Percentiles rank a stretch among this genome's conserved stretches.
These are phyloP conservation scores for Macrocystidia cucumis DNA, from an alignment of 1,284 basidiomycete species.

Conservation along the genomic window DNA sequence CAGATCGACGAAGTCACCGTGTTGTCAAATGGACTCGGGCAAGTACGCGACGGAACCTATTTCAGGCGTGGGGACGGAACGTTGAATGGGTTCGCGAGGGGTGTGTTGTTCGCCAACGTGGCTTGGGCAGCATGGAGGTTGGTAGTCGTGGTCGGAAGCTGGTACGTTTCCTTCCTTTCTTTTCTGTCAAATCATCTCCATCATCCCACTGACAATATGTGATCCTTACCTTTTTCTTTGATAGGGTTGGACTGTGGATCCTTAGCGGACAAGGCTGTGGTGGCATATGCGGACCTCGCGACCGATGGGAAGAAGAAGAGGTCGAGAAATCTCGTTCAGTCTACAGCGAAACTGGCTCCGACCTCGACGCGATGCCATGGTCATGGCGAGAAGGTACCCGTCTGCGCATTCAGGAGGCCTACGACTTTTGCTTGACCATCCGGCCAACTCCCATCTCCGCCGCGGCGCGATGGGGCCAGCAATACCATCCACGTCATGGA, in stretches of 20 bases:
- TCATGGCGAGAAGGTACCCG: slow-evolving; percentile 67
- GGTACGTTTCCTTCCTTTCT: slow-evolving; percentile 34
- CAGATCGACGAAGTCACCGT: slow-evolving; percentile 39
- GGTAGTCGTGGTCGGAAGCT: slow-evolving; percentile 55
- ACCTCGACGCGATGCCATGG: slow-evolving; percentile 55
- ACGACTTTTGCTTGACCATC: slow-evolving; percentile 68
- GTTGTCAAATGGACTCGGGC: slow-evolving; percentile 36
- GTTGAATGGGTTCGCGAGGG: slow-evolving; percentile 65
- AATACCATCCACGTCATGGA: slow-evolving; percentile 21
- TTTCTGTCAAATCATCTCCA: slow-evolving; percentile 1
- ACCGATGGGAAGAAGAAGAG: slow-evolving; percentile 75
- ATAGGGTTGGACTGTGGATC: slow-evolving; percentile 68
- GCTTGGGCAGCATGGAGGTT: slow-evolving; percentile 69
- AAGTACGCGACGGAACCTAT: slow-evolving; percentile 65
- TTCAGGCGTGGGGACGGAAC: slow-evolving; percentile 57
- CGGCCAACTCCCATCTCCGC: no score
- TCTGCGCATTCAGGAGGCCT: slow-evolving; percentile 68
- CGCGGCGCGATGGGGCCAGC: no score
- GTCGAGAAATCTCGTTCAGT: slow-evolving; percentile 49
- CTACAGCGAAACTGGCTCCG: slow-evolving; percentile 39
- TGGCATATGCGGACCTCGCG: slow-evolving; percentile 74
- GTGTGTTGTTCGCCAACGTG: slow-evolving; percentile 68
- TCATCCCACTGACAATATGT: no score
- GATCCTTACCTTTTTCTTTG: slow-evolving; percentile 7
- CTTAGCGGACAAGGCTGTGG: slow-evolving; percentile 67